Conservation (phyloP, 2,329 filamentous ascomycete species). For the Fusarium sp. region DNA sequence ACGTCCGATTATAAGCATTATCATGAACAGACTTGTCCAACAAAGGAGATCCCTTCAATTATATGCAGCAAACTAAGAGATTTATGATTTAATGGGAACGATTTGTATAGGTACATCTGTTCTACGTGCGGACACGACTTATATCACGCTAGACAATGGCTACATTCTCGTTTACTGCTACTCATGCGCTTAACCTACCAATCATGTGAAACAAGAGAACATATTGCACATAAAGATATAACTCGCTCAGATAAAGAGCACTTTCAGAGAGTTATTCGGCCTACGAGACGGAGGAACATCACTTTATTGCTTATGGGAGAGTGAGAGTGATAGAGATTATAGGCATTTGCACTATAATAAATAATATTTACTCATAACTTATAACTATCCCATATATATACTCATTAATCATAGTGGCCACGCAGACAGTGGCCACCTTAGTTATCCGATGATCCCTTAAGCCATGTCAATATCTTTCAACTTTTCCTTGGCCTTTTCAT, state of each 20-base stretch:
- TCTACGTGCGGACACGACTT: slow-evolving; percentile 56
- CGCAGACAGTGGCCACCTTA: background rate
- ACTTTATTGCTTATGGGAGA: no score
- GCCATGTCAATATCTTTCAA: slow-evolving; percentile 33
- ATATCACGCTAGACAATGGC: slow-evolving; percentile 40
- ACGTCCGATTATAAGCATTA: background rate
- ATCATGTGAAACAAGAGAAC: no score
- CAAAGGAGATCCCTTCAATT: background rate
- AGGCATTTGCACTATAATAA: no score
- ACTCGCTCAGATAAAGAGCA: no score
- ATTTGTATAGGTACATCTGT: slow-evolving; percentile 53
- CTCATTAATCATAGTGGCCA: background rate
- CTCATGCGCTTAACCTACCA: no score
- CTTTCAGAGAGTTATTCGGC: no score
- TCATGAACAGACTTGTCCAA: background rate
- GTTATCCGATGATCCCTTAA: background rate
- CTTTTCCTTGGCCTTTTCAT: slow-evolving; percentile 33
- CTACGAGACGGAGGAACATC: no score
- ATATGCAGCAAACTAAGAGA: slow-evolving; percentile 3
- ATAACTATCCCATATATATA: background rate
- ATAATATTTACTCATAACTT: background rate
- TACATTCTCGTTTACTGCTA: no score
- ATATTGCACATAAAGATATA: no score
- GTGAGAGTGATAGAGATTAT: no score
- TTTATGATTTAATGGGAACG: slow-evolving; percentile 26